Evolutionary conservation across 805 yeast genomes (phyloP), one percentile per base, ranked within the genome.

Genomic region (Wickerhamiella kurtzmanii): DNA sequence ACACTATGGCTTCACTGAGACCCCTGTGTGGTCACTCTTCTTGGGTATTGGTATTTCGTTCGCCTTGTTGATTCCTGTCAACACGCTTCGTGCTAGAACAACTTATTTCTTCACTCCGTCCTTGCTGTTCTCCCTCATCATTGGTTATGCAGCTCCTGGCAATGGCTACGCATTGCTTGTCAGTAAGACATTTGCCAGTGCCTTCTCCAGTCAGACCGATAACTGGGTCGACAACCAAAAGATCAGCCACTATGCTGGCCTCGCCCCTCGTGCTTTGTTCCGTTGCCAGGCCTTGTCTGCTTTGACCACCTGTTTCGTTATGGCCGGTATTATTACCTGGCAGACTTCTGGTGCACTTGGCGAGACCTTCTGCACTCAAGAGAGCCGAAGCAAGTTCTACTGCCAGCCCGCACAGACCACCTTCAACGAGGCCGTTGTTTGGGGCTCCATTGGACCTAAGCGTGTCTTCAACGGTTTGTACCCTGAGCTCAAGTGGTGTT

Each of bases 161-260:
- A 72, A 74, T 45, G 78, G 77, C 20, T 57, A 65, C 39, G 80
- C 80, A 3, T 60, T 75, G 46, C 73, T 72, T 68, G 64, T 72
- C 11, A 57, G 75, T 48, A 73, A 75, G 53, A 71, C 74, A 0
- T 68, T 64, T 41, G 77, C 77, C 41, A 73, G 75, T 41, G 76
- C 75, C 55, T 75, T 77, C 51, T 80, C 76, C 56, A 73, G 73
- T 22, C 83, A 78, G 61, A 82, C 84, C 11, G 76, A 77, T 19
- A 72, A 67, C 56, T 79, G 74, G 59, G 72, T 77, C 44, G 70
- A 74, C 56, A 75, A 75, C 54, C 70, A 68, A 53, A 76, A 76
- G 56, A 60, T 70, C 64, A 79, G 73, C 2, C 81, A 76, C 60
- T 74, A 75, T 58, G 63, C 73, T 2, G 53, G 52, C 19, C 39